Evolutionary conservation across 768 basidiomycete species (phyloP).

Genomic region (Boletus insuetus): DNA sequence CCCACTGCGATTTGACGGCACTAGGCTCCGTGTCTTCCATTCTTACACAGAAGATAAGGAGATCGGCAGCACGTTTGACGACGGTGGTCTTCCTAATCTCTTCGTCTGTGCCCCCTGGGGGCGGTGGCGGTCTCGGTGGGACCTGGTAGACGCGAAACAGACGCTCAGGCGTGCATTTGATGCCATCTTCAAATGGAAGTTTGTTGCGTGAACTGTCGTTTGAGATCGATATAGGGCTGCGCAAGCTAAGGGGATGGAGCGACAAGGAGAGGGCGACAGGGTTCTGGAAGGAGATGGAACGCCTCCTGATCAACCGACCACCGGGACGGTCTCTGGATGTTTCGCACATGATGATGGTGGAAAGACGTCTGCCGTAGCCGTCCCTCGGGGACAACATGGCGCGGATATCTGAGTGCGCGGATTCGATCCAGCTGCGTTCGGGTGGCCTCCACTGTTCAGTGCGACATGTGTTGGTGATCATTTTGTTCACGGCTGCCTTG

Average conservation of each 20-base stretch:
- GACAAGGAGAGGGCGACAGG: slow-evolving; percentile 19
- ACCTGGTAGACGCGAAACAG: slow-evolving; percentile 27
- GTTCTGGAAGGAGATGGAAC: slow-evolving; percentile 23
- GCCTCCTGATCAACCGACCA: slow-evolving; percentile 8
- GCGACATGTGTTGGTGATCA: slow-evolving; percentile 22
- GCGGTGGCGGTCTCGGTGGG: not conserved
- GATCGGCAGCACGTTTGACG: slow-evolving; percentile 24
- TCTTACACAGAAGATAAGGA: slow-evolving; percentile 25
- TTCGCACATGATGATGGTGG: slow-evolving; percentile 28
- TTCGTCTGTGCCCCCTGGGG: slow-evolving; percentile 2
- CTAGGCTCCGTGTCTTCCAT: not conserved
- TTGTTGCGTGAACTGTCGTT: slow-evolving; percentile 6
- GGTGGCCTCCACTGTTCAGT: slow-evolving; percentile 26
- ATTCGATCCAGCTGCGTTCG: slow-evolving; percentile 27
- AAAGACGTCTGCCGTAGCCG: not conserved
- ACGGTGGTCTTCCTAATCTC: slow-evolving; percentile 2
- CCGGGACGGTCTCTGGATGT: not conserved
- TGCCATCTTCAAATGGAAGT: slow-evolving; percentile 22
- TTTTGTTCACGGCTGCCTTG: slow-evolving; percentile 14
- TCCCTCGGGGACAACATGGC: slow-evolving; percentile 20
- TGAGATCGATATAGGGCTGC: slow-evolving; percentile 23
- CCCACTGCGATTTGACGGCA: slow-evolving; percentile 23
- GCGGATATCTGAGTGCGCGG: slow-evolving; percentile 26
- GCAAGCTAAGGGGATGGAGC: slow-evolving; percentile 14
- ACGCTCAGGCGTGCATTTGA: slow-evolving; percentile 6